phyloP scores from a whole-genome alignment of 2,329 filamentous ascomycete genomes.

The Scedosporium dehoogii region DNA sequence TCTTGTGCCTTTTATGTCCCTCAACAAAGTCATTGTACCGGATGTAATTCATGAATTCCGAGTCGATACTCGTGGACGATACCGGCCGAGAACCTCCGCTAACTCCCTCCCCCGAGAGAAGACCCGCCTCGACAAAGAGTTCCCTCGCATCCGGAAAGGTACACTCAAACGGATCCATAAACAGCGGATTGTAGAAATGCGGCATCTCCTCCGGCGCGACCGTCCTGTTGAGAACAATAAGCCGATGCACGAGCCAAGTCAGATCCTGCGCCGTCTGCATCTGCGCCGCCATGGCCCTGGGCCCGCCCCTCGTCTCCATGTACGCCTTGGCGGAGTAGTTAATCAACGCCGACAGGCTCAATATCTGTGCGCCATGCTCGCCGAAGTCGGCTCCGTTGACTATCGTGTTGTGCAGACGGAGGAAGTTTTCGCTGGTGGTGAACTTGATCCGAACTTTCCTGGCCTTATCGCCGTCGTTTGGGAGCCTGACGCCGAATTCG shows the following conservation, averaged over 20 bases:
- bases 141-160: background rate
- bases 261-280: background rate
- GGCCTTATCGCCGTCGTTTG: background rate
- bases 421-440: background rate
- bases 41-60: background rate
- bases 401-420: background rate
- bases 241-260: background rate
- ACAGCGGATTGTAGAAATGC: background rate
- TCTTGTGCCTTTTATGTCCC: background rate
- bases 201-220: background rate
- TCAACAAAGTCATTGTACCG: background rate
- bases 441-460: background rate
- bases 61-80: background rate
- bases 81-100: background rate
- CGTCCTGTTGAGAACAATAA: background rate
- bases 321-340: background rate
- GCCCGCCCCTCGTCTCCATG: background rate
- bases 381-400: background rate
- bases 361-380: background rate
- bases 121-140: background rate
- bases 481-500: background rate
- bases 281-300: background rate
- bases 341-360: background rate
- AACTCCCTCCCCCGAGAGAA: background rate
- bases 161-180: background rate